Conservation (phyloP, 2,329 filamentous ascomycete species). For the Rhynchosporium secalis region DNA sequence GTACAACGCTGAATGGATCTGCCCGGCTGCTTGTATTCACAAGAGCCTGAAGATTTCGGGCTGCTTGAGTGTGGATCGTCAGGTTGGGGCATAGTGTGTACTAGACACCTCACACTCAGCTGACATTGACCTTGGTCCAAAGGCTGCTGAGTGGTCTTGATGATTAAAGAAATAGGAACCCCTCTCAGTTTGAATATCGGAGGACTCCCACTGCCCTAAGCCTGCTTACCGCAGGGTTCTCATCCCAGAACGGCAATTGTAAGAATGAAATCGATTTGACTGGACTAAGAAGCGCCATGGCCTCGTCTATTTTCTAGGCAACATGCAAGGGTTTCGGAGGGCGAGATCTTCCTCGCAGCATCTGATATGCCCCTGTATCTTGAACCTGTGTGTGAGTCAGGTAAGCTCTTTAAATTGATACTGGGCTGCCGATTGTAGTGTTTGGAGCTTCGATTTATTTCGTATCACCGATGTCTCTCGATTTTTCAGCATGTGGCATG, state of each 20-base stretch:
- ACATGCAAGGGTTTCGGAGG: background rate
- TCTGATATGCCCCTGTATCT: background rate
- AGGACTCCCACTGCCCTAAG: background rate
- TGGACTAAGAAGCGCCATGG: slow-evolving; percentile 9
- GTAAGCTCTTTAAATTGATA: slow-evolving; percentile 10
- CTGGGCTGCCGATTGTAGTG: slow-evolving; percentile 10
- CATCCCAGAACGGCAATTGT: slow-evolving; percentile 1
- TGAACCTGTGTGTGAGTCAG: slow-evolving; percentile 4
- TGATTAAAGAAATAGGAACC: slow-evolving; percentile 1
- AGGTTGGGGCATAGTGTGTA: background rate
- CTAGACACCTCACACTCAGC: slow-evolving; percentile 9
- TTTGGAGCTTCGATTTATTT: slow-evolving; percentile 1
- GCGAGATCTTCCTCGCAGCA: background rate
- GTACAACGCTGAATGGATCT: slow-evolving; percentile 1
- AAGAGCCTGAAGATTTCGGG: slow-evolving; percentile 3
- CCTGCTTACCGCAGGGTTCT: background rate
- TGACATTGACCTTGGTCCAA: slow-evolving; percentile 6
- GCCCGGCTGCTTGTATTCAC: slow-evolving; percentile 2
- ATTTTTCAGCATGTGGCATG: background rate
- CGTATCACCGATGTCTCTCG: background rate
- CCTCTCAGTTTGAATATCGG: background rate
- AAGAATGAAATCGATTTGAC: slow-evolving; percentile 3
- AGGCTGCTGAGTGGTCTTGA: slow-evolving; percentile 13
- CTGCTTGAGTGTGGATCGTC: slow-evolving; percentile 11
- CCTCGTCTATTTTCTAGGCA: slow-evolving; percentile 9